Percentiles rank a stretch among this genome's conserved stretches.
phyloP scores from a whole-genome alignment of 2,329 filamentous ascomycete species.

The Penicillium sp. region DNA sequence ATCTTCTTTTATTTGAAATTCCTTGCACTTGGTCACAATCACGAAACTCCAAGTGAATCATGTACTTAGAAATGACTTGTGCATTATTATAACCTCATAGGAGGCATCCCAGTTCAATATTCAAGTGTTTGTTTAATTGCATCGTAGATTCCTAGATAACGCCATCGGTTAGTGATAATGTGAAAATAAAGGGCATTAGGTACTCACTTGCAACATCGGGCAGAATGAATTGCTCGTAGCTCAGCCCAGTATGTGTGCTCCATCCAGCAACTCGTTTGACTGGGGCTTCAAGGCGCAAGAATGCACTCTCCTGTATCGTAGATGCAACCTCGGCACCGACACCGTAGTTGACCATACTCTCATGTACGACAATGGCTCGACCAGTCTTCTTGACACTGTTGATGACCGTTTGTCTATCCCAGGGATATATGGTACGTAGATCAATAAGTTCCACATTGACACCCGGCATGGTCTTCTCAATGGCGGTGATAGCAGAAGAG shows the following conservation, averaged over 20 bases:
- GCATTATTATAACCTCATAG: background rate
- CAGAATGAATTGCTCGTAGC: slow-evolving; percentile 77
- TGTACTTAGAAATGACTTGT: background rate
- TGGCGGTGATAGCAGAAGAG: slow-evolving; percentile 69
- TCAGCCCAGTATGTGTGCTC: slow-evolving; percentile 76
- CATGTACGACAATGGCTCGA: slow-evolving; percentile 81
- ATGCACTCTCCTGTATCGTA: slow-evolving; percentile 83
- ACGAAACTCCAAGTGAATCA: background rate
- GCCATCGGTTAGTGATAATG: background rate
- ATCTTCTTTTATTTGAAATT: background rate
- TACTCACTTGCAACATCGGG: slow-evolving; percentile 83
- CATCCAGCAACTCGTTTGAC: slow-evolving; percentile 84
- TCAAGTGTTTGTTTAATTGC: slow-evolving; percentile 56
- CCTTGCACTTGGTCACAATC: background rate
- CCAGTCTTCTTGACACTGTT: slow-evolving; percentile 85
- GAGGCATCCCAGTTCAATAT: slow-evolving; percentile 49
- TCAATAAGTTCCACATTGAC: slow-evolving; percentile 83
- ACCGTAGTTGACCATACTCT: slow-evolving; percentile 86
- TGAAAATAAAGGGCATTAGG: background rate
- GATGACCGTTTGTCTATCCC: slow-evolving; percentile 79
- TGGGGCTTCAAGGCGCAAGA: slow-evolving; percentile 78
- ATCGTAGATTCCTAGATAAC: slow-evolving; percentile 1
- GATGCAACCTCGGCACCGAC: slow-evolving; percentile 87
- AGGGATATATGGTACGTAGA: slow-evolving; percentile 82
- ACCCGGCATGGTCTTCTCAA: slow-evolving; percentile 68